Conservation (phyloP, 23 red algal genomes). For the Cyanidiococcus yangmingshanensis region DNA sequence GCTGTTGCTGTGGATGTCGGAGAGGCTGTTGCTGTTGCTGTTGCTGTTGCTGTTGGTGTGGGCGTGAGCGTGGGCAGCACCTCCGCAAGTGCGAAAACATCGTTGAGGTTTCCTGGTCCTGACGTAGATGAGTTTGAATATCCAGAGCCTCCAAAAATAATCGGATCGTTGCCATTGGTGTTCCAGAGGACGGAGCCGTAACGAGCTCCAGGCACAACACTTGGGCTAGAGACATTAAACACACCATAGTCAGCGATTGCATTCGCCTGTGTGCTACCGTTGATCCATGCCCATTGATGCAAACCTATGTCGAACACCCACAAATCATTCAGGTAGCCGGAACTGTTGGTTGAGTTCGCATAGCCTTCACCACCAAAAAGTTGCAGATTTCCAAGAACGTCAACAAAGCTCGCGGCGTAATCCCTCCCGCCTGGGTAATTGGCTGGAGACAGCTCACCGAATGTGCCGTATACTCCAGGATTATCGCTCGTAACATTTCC, state of each 20-base stretch:
- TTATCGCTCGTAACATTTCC: neutral
- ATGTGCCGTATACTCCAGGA: neutral
- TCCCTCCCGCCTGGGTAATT: constrained; percentile 5
- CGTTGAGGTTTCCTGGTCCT: neutral
- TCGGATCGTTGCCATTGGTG: neutral
- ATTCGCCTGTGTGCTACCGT: neutral
- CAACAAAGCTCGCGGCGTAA: neutral
- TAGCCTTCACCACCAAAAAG: constrained; percentile 8
- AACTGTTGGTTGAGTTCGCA: neutral
- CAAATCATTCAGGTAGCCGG: neutral
- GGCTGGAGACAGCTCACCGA: neutral
- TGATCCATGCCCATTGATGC: neutral
- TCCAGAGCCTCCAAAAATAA: constrained; percentile 8
- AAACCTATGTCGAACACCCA: neutral
- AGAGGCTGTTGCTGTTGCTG: neutral
- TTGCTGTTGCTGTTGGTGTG: constrained; percentile 9
- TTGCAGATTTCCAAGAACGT: neutral
- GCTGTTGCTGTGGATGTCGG: neutral
- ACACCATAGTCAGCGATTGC: neutral
- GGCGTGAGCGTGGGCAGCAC: neutral
- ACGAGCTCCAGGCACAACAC: neutral
- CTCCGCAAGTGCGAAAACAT: neutral
- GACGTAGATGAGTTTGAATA: neutral
- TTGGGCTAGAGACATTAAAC: neutral
- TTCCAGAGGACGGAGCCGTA: neutral